Conservation (phyloP, 1,284 basidiomycete species). For the Puccinia horiana region DNA sequence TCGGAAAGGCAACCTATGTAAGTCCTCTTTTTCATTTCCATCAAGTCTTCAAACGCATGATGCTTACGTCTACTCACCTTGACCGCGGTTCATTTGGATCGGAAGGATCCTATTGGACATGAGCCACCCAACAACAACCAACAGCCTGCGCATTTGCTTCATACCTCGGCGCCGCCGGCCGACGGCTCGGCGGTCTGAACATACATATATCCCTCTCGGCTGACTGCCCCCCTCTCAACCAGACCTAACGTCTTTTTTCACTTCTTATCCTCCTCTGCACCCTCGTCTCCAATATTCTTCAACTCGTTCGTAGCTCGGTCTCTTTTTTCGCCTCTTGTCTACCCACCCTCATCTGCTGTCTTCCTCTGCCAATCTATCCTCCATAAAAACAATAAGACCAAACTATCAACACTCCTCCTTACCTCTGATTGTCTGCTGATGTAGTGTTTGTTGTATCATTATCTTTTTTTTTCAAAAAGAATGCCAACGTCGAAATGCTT, state of each 20-base stretch:
- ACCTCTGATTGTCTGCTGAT: neutral
- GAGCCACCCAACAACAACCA: neutral
- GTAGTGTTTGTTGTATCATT: neutral
- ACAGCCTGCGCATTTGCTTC: neutral
- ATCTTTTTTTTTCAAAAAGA: neutral
- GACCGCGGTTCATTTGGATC: neutral
- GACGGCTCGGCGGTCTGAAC: slow-evolving; percentile 38
- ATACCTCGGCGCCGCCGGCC: slow-evolving; percentile 20
- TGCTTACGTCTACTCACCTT: neutral
- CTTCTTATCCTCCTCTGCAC: neutral
- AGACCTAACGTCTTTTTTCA: neutral
- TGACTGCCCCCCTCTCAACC: neutral
- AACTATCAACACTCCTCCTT: neutral
- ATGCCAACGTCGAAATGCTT: neutral
- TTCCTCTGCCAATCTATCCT: neutral
- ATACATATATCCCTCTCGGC: neutral
- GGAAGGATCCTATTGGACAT: slow-evolving; percentile 39
- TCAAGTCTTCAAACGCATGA: neutral
- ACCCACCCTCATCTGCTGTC: neutral
- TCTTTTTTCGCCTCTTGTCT: neutral
- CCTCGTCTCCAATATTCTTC: too few species aligned
- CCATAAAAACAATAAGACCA: neutral
- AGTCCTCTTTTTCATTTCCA: neutral
- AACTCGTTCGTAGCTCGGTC: neutral
- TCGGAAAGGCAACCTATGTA: slow-evolving; percentile 46